Conservation (phyloP, 192 early-diverging fungal species). For the Powellomyces hirtus region DNA sequence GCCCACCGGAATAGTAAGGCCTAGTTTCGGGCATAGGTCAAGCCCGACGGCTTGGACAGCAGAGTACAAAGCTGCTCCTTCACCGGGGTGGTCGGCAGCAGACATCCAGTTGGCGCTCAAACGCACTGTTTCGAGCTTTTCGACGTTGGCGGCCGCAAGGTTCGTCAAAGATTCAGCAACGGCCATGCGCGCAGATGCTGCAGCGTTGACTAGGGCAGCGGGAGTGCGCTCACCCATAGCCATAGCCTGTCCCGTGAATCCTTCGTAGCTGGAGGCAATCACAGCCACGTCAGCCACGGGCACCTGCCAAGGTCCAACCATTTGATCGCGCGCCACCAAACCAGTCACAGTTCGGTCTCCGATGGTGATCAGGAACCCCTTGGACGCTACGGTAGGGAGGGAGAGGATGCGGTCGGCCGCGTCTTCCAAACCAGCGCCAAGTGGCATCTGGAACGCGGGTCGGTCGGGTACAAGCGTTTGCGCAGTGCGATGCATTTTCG, state of each 20-base stretch:
- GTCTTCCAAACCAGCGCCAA: slow-evolving; percentile 35
- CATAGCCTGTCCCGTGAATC: slow-evolving; percentile 91
- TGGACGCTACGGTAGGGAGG: slow-evolving; percentile 87
- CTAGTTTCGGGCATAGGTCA: slow-evolving; percentile 88
- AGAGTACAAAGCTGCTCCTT: slow-evolving; percentile 88
- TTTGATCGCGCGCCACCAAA: slow-evolving; percentile 91
- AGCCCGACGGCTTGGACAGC: slow-evolving; percentile 92
- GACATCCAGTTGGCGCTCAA: slow-evolving; percentile 99
- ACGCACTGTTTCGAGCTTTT: slow-evolving; percentile 67
- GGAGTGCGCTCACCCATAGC: slow-evolving; percentile 96
- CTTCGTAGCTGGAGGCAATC: slow-evolving; percentile 74
- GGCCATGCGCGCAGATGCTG: slow-evolving; percentile 94
- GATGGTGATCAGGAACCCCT: slow-evolving; percentile 96
- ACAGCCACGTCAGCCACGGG: slow-evolving; percentile 98
- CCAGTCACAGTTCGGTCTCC: slow-evolving; percentile 96
- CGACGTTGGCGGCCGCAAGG: slow-evolving; percentile 82
- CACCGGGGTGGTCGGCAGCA: slow-evolving; percentile 84
- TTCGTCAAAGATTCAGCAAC: slow-evolving; percentile 94
- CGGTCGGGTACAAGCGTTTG: slow-evolving; percentile 46
- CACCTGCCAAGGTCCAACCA: slow-evolving; percentile 99
- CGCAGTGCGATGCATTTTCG: slow-evolving; percentile 85
- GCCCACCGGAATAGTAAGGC: slow-evolving; percentile 94
- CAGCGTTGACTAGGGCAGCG: slow-evolving; percentile 77
- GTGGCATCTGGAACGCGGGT: slow-evolving; percentile 62
- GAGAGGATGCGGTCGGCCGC: slow-evolving; percentile 75